A percentile compares a stretch with the other conserved stretches of the same genome.
These are phyloP conservation scores for Penicillium robsamsonii DNA, from an alignment of 495 filamentous ascomycete species.

Conservation along the genomic window DNA sequence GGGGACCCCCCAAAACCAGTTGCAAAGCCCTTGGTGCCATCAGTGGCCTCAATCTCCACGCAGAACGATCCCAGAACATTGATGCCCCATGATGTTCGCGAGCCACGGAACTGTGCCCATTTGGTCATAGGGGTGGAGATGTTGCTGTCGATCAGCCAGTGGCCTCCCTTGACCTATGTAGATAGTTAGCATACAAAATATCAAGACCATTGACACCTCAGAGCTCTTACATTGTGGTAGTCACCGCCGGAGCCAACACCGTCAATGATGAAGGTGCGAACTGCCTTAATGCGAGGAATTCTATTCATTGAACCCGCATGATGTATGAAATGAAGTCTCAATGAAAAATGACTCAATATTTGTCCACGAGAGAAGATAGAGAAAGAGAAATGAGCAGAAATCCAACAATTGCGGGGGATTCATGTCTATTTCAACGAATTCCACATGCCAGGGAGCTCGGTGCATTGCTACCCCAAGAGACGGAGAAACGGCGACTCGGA, in stretches of 20 bases:
- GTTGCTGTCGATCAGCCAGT: slow-evolving; percentile 88
- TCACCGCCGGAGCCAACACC: slow-evolving; percentile 88
- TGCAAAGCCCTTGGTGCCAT: slow-evolving; percentile 88
- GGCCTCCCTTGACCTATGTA: slow-evolving; percentile 69
- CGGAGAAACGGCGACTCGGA: slow-evolving; percentile 9
- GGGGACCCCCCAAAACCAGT: slow-evolving; percentile 90
- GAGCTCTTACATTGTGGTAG: slow-evolving; percentile 75
- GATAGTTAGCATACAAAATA: slow-evolving; percentile 5
- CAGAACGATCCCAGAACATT: slow-evolving; percentile 93
- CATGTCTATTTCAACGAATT: slow-evolving; percentile 16
- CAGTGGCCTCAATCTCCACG: slow-evolving; percentile 83
- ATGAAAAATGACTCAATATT: not conserved
- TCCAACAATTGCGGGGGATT: slow-evolving; percentile 7
- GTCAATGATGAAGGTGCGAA: slow-evolving; percentile 77
- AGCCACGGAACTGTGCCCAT: slow-evolving; percentile 83
- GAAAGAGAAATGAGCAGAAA: slow-evolving; percentile 7
- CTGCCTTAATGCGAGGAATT: slow-evolving; percentile 65
- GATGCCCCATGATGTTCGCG: slow-evolving; percentile 90
- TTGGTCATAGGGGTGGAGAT: slow-evolving; percentile 89
- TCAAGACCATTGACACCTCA: not conserved
- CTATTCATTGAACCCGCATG: slow-evolving; percentile 38
- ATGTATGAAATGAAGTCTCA: slow-evolving; percentile 8
- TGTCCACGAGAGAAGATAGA: slow-evolving; percentile 1
- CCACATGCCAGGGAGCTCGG: slow-evolving; percentile 27
- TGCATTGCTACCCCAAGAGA: slow-evolving; percentile 35